Percentiles rank a stretch among this genome's conserved stretches.
phyloP scores from a whole-genome alignment of 352 stramenopile genomes.

The Globisporangium spiculum region DNA sequence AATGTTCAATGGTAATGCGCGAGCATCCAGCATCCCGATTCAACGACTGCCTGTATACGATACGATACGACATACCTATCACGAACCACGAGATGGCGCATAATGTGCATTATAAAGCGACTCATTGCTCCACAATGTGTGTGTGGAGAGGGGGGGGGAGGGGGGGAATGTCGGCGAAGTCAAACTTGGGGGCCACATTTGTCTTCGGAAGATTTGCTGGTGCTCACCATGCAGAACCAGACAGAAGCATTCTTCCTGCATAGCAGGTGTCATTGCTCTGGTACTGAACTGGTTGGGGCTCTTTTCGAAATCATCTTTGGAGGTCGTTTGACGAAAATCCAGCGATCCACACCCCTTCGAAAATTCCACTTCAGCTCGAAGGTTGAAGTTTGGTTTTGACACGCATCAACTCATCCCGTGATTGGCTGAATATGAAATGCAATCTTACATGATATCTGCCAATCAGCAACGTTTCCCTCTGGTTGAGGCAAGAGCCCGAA shows the following conservation, averaged over 20 bases:
- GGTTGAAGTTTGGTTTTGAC: neutral
- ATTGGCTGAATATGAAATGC: neutral
- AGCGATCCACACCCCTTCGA: neutral
- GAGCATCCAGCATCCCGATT: too few relatives aligned
- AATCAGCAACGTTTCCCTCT: neutral
- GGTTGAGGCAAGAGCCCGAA: too few relatives aligned
- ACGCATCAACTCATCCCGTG: neutral
- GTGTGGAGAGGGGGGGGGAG: too few relatives aligned
- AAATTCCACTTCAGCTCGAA: neutral
- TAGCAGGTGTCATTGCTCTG: too few relatives aligned
- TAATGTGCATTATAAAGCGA: neutral
- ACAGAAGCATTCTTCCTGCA: too few relatives aligned
- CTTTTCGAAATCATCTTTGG: too few relatives aligned
- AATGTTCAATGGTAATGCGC: neutral
- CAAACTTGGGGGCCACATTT: neutral
- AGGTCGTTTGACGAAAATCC: neutral
- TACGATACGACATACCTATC: too few relatives aligned
- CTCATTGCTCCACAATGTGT: neutral
- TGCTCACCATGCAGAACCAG: too few relatives aligned
- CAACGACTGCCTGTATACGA: too few relatives aligned
- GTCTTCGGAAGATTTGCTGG: neutral
- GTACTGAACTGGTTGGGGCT: too few relatives aligned
- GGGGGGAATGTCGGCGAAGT: too few relatives aligned
- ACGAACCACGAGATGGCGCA: too few relatives aligned
- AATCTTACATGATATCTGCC: neutral